These are phyloP conservation scores for Tricholoma matsutake DNA, from an alignment of 768 basidiomycete species.

Conservation along the genomic window DNA sequence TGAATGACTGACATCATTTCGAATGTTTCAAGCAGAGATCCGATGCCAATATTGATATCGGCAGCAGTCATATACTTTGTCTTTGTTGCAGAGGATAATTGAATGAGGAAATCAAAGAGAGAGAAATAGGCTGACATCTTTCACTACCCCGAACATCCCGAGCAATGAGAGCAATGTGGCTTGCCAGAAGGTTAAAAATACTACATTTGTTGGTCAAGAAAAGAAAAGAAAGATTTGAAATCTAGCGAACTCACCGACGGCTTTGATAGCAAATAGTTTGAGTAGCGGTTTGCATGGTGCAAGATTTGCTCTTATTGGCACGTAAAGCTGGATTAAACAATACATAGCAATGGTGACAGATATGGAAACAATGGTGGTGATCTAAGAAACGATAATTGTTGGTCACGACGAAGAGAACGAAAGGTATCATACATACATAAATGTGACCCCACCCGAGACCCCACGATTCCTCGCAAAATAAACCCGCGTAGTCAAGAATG, in stretches of 20 bases:
- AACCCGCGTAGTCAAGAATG: constrained; percentile 55
- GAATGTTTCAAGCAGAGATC: constrained; percentile 64
- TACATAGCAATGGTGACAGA: constrained; percentile 81
- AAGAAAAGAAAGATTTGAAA: neutral
- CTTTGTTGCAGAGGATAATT: constrained; percentile 26
- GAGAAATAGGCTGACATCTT: neutral
- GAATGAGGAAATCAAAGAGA: neutral
- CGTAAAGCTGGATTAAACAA: constrained; percentile 68
- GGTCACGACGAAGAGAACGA: neutral
- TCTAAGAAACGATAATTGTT: constrained; percentile 31
- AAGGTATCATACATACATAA: constrained; percentile 47
- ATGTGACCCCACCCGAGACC: constrained; percentile 65
- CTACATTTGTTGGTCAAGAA: constrained; percentile 25
- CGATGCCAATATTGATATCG: constrained; percentile 70
- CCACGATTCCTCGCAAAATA: constrained; percentile 77
- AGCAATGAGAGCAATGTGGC: constrained; percentile 47
- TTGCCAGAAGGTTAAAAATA: constrained; percentile 81
- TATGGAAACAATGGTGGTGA: constrained; percentile 56
- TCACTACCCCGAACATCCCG: neutral
- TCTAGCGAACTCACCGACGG: constrained; percentile 48
- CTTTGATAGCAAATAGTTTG: constrained; percentile 71
- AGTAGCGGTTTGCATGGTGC: constrained; percentile 57
- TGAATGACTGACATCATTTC: constrained; percentile 64
- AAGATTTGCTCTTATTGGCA: constrained; percentile 53
- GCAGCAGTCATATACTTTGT: constrained; percentile 69